Evolutionary conservation across 768 basidiomycete genomes (phyloP).

Genomic region (Pulveroboletus ravenelii): DNA sequence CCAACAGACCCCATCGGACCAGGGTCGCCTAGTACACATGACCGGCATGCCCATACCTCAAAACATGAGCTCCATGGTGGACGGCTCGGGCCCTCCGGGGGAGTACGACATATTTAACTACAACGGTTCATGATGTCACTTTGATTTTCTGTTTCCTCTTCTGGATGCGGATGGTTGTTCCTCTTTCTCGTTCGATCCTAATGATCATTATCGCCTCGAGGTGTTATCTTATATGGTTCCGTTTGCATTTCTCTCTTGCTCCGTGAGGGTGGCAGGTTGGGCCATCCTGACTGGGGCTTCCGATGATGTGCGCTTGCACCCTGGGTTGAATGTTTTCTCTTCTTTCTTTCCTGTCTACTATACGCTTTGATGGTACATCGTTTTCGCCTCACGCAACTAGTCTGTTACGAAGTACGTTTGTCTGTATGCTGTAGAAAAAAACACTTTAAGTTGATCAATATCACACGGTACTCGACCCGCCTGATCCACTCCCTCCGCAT

Average conservation of each 20-base stretch:
- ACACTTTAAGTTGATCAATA: conserved; percentile 10
- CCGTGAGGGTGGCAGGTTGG: conserved; percentile 6
- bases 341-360: conserved; percentile 13
- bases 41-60: conserved; percentile 48
- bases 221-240: conserved; percentile 20
- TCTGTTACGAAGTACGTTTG: conserved; percentile 25
- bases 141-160: conserved; percentile 10
- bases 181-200: conserved; percentile 14
- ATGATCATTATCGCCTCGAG: conserved; percentile 26
- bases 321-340: not conserved
- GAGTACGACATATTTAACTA: conserved; percentile 63
- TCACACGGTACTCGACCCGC: not conserved
- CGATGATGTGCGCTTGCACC: not conserved
- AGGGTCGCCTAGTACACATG: conserved; percentile 42
- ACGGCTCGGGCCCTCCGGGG: conserved; percentile 35
- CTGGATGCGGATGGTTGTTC: conserved; percentile 17
- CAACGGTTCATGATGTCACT: conserved; percentile 36
- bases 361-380: conserved; percentile 16
- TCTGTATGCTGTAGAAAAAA: conserved; percentile 31
- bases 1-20: conserved; percentile 26
- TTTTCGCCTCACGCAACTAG: conserved; percentile 19
- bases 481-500: no score
- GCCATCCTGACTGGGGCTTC: not conserved
- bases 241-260: conserved; percentile 1
- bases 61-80: conserved; percentile 39